Base-by-base conservation (phyloP, 129 eudicot genomes). In the Ambrosia trifida region DNA sequence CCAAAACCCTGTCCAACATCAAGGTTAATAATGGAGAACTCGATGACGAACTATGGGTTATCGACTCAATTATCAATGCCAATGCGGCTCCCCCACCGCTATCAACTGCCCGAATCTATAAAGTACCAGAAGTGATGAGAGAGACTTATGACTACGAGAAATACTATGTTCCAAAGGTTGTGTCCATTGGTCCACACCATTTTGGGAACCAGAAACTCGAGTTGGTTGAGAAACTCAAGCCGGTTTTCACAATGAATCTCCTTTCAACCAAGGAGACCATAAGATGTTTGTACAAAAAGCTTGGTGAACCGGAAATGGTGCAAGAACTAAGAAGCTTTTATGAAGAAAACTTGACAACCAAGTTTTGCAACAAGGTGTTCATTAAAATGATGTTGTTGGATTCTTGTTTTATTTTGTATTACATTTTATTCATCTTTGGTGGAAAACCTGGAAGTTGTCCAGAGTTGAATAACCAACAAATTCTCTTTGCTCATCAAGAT, bases 111-210 rank as follows among this genome's bases (percentile, higher is more conserved):
- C 10, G 11, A 38, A 38, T 66, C 66, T 56, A 35, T 54, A 40
- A n/a, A 65, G 72, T 74, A 24, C 79, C 66, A 32, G 11, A 9
- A 14, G 50, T 40, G 70, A 46, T 47, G n/a, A 41, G 30, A 14
- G 38, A 64, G 5, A 46, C 24, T 2, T 30, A 72, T 30, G 3
- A 24, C 28, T 24, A 24, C 28, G 28, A 24, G 28, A 71, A 56
- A 16, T 56, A 76, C 74, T 76, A 71, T n/a, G 72, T 47, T 32
- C 85, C 85, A 5, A 38, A 61, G 32, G 68, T 72, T 4, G 81
- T 81, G 20, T 81, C 85, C 28, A 66, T 76, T 11, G 85, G 85
- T 30, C 81, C 81, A 41, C 58, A 64, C 75, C 78, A 81, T 70
- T 61, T 32, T 54, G 44, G 52, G 4, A 49, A 65, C 11, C 5